These are phyloP conservation scores for Nelumbo lutea DNA, from an alignment of 164 flowering plant genomes.

Conservation along the genomic window DNA sequence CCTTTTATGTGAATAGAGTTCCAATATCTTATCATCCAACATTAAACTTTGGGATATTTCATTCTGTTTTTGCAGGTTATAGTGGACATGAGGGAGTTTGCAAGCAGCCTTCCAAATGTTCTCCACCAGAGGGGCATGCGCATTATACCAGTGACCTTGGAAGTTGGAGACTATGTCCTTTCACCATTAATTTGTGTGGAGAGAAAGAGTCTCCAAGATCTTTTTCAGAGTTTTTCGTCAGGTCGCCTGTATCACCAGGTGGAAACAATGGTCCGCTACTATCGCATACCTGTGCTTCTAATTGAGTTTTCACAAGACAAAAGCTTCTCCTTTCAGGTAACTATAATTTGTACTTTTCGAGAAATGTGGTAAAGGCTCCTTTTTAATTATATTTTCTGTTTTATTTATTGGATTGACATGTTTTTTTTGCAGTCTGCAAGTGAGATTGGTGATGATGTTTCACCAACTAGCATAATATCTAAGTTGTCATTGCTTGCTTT, in stretches of 20 bases:
- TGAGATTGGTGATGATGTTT: slow-evolving; percentile 95
- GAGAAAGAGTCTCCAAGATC: slow-evolving; percentile 95
- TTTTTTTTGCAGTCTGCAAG: slow-evolving; percentile 72
- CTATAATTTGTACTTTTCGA: not conserved
- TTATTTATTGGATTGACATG: not conserved
- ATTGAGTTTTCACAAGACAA: slow-evolving; percentile 98
- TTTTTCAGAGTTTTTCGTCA: slow-evolving; percentile 82
- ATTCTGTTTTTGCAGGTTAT: slow-evolving; percentile 52
- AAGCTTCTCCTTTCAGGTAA: slow-evolving; percentile 98
- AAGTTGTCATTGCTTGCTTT: slow-evolving; percentile 83
- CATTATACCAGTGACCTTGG: slow-evolving; percentile 84
- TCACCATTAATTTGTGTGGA: slow-evolving; percentile 95
- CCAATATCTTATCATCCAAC: not conserved
- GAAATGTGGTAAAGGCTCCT: not conserved
- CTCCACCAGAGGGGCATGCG: slow-evolving; percentile 96
- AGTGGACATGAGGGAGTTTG: slow-evolving; percentile 98
- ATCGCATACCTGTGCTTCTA: slow-evolving; percentile 84
- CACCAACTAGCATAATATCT: slow-evolving; percentile 78
- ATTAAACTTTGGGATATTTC: not conserved
- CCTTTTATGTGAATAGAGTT: not conserved
- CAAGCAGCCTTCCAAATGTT: slow-evolving; percentile 99
- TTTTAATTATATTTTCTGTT: not conserved
- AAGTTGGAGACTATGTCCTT: slow-evolving; percentile 96
- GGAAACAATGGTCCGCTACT: slow-evolving; percentile 88
- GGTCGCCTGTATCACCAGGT: slow-evolving; percentile 95